phyloP scores from a whole-genome alignment of 139 green algal genomes.

The Eudorina sp. region DNA sequence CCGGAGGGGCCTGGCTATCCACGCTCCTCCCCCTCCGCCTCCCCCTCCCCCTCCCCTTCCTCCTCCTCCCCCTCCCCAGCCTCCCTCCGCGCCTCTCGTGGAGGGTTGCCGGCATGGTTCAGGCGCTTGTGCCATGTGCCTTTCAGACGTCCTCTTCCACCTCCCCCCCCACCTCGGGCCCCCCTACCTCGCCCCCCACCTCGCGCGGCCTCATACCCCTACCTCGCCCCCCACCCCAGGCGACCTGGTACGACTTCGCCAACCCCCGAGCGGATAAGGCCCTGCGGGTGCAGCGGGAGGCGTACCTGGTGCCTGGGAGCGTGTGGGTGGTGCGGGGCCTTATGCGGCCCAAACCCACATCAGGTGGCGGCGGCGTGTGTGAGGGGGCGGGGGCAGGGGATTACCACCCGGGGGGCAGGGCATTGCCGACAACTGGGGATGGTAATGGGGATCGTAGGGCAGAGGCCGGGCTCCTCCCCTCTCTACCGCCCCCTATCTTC shows the following conservation, averaged over 20 bases:
- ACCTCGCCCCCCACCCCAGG: background rate
- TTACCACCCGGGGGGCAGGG: too few species aligned
- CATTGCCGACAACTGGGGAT: too few species aligned
- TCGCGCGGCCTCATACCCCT: background rate
- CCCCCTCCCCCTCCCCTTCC: background rate
- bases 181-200: background rate
- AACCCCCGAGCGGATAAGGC: conserved; percentile 5
- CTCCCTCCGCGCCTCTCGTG: background rate
- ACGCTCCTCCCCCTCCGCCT: background rate
- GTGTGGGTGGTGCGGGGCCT: conserved; percentile 28
- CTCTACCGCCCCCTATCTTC: too few species aligned
- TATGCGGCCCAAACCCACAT: background rate
- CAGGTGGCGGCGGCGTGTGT: background rate
- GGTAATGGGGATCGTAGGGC: too few species aligned
- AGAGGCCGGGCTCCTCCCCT: too few species aligned
- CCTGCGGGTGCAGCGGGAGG: background rate
- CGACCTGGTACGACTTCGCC: conserved; percentile 10
- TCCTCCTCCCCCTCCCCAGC: background rate
- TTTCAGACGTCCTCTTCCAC: background rate
- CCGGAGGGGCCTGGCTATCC: background rate
- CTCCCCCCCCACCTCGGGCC: background rate
- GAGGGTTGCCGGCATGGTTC: too few species aligned
- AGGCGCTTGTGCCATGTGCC: too few species aligned
- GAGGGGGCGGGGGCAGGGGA: too few species aligned
- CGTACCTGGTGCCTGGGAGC: background rate